Conservation (phyloP, 2,329 filamentous ascomycete species). For the Phaeosphaeria sp. region DNA sequence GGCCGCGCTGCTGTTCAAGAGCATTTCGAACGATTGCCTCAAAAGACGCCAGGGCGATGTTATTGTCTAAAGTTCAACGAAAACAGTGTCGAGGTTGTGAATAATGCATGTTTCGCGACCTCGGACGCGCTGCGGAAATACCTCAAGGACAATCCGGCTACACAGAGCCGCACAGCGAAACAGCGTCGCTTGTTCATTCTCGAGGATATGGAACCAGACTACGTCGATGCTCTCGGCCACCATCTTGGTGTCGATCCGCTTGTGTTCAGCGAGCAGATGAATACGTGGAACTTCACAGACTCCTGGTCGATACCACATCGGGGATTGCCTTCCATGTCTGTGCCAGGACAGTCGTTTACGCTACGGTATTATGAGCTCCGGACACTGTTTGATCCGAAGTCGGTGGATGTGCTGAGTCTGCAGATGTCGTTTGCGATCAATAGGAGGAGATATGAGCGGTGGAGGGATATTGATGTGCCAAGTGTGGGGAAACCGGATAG, state of each 20-base stretch:
- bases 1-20: neutral
- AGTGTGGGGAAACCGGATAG: conserved; percentile 8
- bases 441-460: conserved; percentile 21
- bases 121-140: neutral
- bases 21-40: neutral
- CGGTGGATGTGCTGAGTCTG: neutral
- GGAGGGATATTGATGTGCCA: conserved; percentile 22
- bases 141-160: neutral
- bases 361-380: conserved; percentile 29
- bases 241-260: conserved; percentile 23
- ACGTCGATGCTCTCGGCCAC: conserved; percentile 22
- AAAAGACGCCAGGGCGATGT: neutral
- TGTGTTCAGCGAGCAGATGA: conserved; percentile 30
- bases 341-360: conserved; percentile 18
- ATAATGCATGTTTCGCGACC: neutral
- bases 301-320: conserved; percentile 21
- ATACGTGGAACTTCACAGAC: conserved; percentile 30
- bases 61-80: conserved; percentile 1
- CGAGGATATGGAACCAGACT: conserved; percentile 26
- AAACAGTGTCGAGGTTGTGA: neutral
- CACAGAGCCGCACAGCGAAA: neutral
- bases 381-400: conserved; percentile 11
- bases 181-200: conserved; percentile 24
- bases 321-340: conserved; percentile 21
- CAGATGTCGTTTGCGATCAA: conserved; percentile 28